phyloP scores from a whole-genome alignment of 495 filamentous ascomycete species.

The Glarea lozoyensis region DNA sequence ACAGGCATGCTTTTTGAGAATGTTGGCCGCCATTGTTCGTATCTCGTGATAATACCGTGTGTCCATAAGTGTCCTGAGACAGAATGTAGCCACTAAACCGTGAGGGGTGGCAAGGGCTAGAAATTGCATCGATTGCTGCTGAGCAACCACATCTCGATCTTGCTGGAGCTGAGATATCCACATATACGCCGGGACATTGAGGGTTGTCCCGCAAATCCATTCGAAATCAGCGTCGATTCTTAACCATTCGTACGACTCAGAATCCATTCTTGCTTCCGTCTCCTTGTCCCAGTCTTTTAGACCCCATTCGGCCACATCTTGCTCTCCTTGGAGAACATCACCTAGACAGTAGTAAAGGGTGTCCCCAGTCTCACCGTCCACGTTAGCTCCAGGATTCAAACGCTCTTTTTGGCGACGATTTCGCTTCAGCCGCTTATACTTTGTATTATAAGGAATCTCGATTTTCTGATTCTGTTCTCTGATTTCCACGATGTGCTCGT shows the following conservation, averaged over 20 bases:
- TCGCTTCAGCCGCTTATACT: slow-evolving; percentile 95
- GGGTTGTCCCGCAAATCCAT: slow-evolving; percentile 76
- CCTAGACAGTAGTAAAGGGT: slow-evolving; percentile 85
- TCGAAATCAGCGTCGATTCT: slow-evolving; percentile 97
- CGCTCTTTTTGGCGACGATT: slow-evolving; percentile 83
- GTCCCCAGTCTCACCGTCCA: slow-evolving; percentile 66
- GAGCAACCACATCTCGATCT: slow-evolving; percentile 91
- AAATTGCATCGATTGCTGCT: slow-evolving; percentile 62
- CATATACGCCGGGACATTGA: slow-evolving; percentile 86
- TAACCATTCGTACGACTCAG: slow-evolving; percentile 98
- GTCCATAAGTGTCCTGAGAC: slow-evolving; percentile 84
- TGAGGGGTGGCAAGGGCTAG: slow-evolving; percentile 37
- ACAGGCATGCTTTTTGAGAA: slow-evolving; percentile 63
- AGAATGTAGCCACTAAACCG: slow-evolving; percentile 72
- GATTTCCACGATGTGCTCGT: slow-evolving; percentile 96
- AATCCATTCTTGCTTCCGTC: slow-evolving; percentile 81
- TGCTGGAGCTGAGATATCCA: slow-evolving; percentile 95
- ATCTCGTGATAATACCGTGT: slow-evolving; percentile 88
- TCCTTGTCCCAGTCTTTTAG: slow-evolving; percentile 81
- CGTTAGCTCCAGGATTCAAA: slow-evolving; percentile 49
- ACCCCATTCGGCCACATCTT: slow-evolving; percentile 77
- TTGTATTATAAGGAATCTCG: slow-evolving; percentile 97
- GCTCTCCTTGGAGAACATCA: slow-evolving; percentile 74
- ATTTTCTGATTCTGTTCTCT: slow-evolving; percentile 73
- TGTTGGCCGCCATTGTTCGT: slow-evolving; percentile 67